Percentiles rank a stretch among this genome's conserved stretches.
Conservation (phyloP, 768 basidiomycete genomes). For the Lyophyllum decastes region DNA sequence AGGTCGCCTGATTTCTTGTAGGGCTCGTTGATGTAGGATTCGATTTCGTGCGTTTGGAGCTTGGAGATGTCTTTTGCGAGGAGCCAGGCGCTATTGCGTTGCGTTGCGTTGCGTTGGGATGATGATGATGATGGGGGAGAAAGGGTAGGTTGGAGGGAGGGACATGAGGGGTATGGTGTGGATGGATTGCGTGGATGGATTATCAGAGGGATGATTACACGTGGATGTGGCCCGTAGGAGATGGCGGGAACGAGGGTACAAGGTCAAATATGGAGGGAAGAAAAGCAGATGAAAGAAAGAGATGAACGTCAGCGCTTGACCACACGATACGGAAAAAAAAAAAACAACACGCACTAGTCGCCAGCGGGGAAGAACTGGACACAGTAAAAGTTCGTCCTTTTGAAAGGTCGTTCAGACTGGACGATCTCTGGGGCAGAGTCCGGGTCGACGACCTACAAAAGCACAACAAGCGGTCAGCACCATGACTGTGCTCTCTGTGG, state of each 20-base stretch:
- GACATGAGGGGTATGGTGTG: neutral
- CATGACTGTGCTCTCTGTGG: no score
- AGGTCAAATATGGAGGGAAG: neutral
- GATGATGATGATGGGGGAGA: constrained; percentile 8
- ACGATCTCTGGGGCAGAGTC: constrained; percentile 63
- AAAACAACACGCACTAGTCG: constrained; percentile 74
- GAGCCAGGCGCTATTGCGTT: constrained; percentile 82
- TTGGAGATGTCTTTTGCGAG: constrained; percentile 79
- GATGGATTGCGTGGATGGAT: no score
- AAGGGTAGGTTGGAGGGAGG: neutral
- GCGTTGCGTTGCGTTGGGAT: neutral
- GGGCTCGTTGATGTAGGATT: constrained; percentile 77
- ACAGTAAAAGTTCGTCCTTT: constrained; percentile 71
- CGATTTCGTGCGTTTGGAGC: constrained; percentile 79
- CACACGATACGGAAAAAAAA: neutral
- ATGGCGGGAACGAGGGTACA: neutral
- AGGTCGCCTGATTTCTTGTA: constrained; percentile 79
- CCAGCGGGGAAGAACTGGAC: constrained; percentile 90
- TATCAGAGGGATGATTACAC: neutral
- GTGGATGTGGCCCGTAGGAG: no score
- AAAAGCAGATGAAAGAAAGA: neutral
- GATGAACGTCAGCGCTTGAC: neutral
- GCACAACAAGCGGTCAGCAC: no score
- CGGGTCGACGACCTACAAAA: constrained; percentile 75
- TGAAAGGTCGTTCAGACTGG: constrained; percentile 70